Evolutionary conservation across 139 green algal genomes (phyloP).

Genomic region (Haematococcus lacustris): DNA sequence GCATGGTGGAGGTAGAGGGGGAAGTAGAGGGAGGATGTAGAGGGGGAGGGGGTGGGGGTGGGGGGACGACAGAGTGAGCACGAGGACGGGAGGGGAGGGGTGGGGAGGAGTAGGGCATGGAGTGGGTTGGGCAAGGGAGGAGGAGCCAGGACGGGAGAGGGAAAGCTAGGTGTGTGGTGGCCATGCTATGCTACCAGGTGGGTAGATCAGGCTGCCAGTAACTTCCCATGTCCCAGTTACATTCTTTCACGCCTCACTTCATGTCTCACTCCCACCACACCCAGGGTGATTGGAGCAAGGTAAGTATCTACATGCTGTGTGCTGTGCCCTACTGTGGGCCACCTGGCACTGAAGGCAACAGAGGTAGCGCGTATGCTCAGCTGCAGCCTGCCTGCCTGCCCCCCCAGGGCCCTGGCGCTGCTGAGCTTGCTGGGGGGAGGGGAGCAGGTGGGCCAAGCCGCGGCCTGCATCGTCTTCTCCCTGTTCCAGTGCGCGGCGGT

Average conservation of each 20-base stretch:
- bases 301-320: too few species aligned
- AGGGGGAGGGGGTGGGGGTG: neutral
- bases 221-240: too few species aligned
- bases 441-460: neutral
- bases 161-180: too few species aligned
- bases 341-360: neutral
- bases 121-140: neutral
- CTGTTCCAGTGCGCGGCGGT: slow-evolving; percentile 3
- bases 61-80: neutral
- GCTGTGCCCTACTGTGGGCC: neutral
- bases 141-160: neutral
- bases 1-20: neutral
- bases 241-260: neutral
- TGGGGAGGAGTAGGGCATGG: too few species aligned
- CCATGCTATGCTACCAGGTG: too few species aligned
- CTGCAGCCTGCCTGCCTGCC: too few species aligned
- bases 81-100: too few species aligned
- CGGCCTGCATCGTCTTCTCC: neutral
- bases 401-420: neutral
- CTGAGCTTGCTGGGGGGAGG: neutral
- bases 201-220: slow-evolving; percentile 30
- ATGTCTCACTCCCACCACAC: neutral
- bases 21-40: neutral
- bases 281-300: neutral
- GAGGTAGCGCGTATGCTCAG: neutral